phyloP scores from a whole-genome alignment of 768 basidiomycete species.

The Rubroboletus pulcherrimus region DNA sequence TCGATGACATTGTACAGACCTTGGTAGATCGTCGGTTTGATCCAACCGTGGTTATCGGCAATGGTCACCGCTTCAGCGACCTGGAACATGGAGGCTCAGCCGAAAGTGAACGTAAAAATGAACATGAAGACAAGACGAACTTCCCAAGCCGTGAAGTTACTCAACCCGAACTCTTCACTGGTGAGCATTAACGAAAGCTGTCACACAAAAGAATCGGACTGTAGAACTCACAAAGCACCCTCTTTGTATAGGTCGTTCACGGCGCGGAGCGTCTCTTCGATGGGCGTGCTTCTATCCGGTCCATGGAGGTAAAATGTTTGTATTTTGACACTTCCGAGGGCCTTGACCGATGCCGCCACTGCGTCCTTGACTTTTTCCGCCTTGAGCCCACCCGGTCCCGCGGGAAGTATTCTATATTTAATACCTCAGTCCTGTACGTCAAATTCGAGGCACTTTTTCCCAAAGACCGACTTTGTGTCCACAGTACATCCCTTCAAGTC shows the following conservation, averaged over 20 bases:
- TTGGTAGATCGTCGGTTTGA: slow-evolving; percentile 49
- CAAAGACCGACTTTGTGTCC: slow-evolving; percentile 19
- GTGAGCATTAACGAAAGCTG: not conserved
- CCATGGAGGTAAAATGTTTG: slow-evolving; percentile 24
- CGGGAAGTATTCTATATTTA: slow-evolving; percentile 34
- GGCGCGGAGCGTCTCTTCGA: slow-evolving; percentile 44
- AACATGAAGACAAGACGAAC: not conserved
- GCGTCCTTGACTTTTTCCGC: not conserved
- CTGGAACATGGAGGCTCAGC: not conserved
- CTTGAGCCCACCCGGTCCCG: not conserved
- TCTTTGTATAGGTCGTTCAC: slow-evolving; percentile 49
- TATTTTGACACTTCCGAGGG: slow-evolving; percentile 1
- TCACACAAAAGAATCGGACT: not conserved
- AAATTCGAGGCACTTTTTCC: not conserved
- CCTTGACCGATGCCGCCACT: not conserved
- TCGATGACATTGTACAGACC: slow-evolving; percentile 47
- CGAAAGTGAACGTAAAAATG: not conserved
- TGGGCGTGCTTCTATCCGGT: slow-evolving; percentile 41
- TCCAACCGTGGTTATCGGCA: slow-evolving; percentile 43
- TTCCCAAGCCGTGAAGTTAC: slow-evolving; percentile 32
- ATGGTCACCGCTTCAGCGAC: slow-evolving; percentile 44
- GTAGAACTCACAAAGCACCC: slow-evolving; percentile 41
- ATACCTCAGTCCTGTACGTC: not conserved
- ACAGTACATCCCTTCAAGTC: slow-evolving; percentile 16
- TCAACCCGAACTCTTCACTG: slow-evolving; percentile 14